Base-by-base conservation (phyloP, 2,329 filamentous ascomycete genomes). In the Calycina herbarum region DNA sequence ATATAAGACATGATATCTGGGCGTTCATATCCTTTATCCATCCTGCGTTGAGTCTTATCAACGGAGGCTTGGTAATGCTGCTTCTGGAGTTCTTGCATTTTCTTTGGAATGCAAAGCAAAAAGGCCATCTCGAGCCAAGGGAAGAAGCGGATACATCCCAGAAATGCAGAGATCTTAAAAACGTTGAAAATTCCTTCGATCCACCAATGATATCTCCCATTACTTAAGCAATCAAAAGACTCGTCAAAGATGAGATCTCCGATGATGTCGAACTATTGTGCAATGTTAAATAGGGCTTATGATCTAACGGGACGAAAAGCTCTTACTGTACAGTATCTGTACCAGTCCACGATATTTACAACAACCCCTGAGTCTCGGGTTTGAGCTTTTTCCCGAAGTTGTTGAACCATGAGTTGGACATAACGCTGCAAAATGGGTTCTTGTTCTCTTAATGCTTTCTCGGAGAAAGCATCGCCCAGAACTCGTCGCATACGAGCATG, bases 221-320 rank as follows among this genome's bases (percentile, higher is more conserved):
- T 73, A 17, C 77, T 72, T 1, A 81, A 71, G 68, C 76, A 78
- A 10, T 72, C 73, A 68, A 79, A 81, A 1, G 78, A 75, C 63
- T 80, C 77, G 2, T 78, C 80, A 67, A 82, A 82, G 0, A 79
- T 76, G 35, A 82, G 74, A 67, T 82, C 79, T n/a, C 79, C 79
- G 45, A 79, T 75, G 40, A 79, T 72, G 66, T 79, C 78, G 68
- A 79, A 78, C 29, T 31, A 31, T 31, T 31, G n/a, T n/a, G n/a
- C n/a, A n/a, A n/a, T n/a, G n/a, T n/a, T n/a, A n/a, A n/a, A n/a
- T n/a, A n/a, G n/a, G n/a, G n/a, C n/a, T n/a, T n/a, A n/a, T n/a
- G n/a, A n/a, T n/a, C n/a, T n/a, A n/a, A n/a, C n/a, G n/a, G n/a
- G n/a, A n/a, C n/a, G n/a, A n/a, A 31, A 31, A 31, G 3, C 29